These are phyloP conservation scores for Trichoderma koningii DNA, from an alignment of 2,329 filamentous ascomycete species.

Conservation along the genomic window DNA sequence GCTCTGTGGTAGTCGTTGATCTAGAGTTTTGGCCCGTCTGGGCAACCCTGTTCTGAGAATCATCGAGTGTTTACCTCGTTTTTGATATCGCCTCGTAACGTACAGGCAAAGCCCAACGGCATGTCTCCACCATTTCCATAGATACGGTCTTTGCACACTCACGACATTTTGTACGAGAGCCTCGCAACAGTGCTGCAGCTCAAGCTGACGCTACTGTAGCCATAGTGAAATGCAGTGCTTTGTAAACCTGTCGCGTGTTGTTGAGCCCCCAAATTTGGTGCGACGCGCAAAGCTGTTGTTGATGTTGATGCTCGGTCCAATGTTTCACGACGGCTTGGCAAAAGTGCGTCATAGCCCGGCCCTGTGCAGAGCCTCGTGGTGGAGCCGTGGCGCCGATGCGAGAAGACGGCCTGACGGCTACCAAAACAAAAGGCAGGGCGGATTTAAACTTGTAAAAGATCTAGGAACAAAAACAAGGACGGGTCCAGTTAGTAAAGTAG, in stretches of 20 bases:
- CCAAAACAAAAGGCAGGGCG: not conserved
- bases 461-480: not conserved
- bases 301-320: not conserved
- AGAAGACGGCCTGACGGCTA: constrained; percentile 8
- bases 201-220: too few species aligned
- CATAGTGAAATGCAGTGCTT: too few species aligned
- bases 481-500: not conserved
- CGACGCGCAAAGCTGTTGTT: not conserved
- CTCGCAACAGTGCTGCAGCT: not conserved
- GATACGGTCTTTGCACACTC: not conserved
- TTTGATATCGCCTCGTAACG: too few species aligned
- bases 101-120: not conserved
- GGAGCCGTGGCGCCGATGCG: constrained; percentile 19
- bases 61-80: too few species aligned
- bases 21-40: not conserved
- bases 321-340: constrained; percentile 23
- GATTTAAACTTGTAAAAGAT: not conserved
- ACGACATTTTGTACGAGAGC: not conserved
- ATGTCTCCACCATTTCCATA: not conserved
- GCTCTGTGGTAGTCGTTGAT: not conserved
- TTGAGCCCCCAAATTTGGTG: not conserved
- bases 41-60: not conserved
- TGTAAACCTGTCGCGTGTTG: not conserved
- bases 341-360: constrained; percentile 26
- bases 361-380: constrained; percentile 7